Percentiles rank a stretch among this genome's conserved stretches.
phyloP scores from a whole-genome alignment of 2,329 filamentous ascomycete genomes.

The Hortaea sp. region DNA sequence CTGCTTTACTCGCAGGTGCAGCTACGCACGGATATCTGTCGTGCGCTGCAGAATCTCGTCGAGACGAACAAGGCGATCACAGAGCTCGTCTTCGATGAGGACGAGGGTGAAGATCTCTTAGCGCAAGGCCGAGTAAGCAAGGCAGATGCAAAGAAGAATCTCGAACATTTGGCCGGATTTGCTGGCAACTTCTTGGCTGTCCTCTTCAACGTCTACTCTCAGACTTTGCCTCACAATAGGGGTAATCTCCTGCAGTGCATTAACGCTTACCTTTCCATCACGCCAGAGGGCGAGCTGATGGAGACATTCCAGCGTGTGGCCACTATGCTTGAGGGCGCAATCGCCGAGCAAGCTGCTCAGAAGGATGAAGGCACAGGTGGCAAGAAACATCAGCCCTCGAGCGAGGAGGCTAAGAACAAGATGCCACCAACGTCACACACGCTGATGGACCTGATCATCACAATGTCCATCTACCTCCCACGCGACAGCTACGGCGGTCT shows the following conservation, averaged over 20 bases:
- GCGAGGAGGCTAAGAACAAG: slow-evolving; percentile 47
- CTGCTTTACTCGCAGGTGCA: slow-evolving; percentile 87
- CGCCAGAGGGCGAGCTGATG: slow-evolving; percentile 54
- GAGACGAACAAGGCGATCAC: slow-evolving; percentile 83
- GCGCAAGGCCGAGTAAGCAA: slow-evolving; percentile 71
- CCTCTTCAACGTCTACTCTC: slow-evolving; percentile 97
- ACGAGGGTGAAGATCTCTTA: slow-evolving; percentile 51
- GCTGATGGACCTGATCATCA: slow-evolving; percentile 92
- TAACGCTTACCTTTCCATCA: slow-evolving; percentile 84
- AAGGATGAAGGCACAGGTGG: slow-evolving; percentile 54
- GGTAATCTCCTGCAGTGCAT: slow-evolving; percentile 89
- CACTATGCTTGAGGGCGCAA: slow-evolving; percentile 65
- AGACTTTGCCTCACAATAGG: slow-evolving; percentile 85
- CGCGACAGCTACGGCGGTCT: slow-evolving; percentile 73
- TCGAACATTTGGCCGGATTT: slow-evolving; percentile 69
- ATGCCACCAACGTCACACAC: slow-evolving; percentile 92
- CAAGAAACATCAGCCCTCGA: slow-evolving; percentile 35
- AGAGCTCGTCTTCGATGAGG: slow-evolving; percentile 51
- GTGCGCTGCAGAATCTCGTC: slow-evolving; percentile 72
- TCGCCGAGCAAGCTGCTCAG: slow-evolving; percentile 50
- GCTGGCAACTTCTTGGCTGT: slow-evolving; percentile 86
- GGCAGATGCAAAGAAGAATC: slow-evolving; percentile 63
- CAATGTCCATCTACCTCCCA: slow-evolving; percentile 87
- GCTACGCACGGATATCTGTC: slow-evolving; percentile 77
- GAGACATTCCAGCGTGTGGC: slow-evolving; percentile 84